Evolutionary conservation across 2,329 filamentous ascomycete species (phyloP).

Genomic region (Nemania sp.): DNA sequence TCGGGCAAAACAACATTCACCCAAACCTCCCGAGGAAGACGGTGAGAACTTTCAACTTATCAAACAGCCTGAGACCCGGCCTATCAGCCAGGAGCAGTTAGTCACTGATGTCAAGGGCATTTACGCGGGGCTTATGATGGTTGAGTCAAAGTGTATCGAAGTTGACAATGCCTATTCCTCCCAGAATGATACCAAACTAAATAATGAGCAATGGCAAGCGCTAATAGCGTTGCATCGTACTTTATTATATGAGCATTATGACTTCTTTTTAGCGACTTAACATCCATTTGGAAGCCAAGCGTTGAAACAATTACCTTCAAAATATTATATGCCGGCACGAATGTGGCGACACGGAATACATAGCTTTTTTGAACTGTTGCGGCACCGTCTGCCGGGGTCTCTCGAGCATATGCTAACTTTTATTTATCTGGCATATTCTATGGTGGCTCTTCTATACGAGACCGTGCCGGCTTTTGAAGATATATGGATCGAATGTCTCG

Average conservation of each 20-base stretch:
- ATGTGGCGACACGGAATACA: constrained; percentile 97
- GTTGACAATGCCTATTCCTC: constrained; percentile 68
- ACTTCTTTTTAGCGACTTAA: constrained; percentile 85
- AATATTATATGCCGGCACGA: constrained; percentile 88
- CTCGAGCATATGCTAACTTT: constrained; percentile 90
- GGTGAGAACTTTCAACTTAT: constrained; percentile 28
- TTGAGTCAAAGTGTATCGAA: constrained; percentile 86
- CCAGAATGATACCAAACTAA: constrained; percentile 49
- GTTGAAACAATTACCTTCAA: constrained; percentile 70
- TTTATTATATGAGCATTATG: constrained; percentile 79
- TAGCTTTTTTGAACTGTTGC: constrained; percentile 76
- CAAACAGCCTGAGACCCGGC: constrained; percentile 46
- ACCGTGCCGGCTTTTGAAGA: constrained; percentile 82
- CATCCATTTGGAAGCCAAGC: constrained; percentile 77
- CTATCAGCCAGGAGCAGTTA: constrained; percentile 78
- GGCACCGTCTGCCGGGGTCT: constrained; percentile 74
- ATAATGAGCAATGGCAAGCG: constrained; percentile 79
- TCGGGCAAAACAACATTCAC: constrained; percentile 5
- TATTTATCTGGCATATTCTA: constrained; percentile 85
- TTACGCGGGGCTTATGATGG: constrained; percentile 81
- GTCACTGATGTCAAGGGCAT: constrained; percentile 82
- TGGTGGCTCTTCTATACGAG: constrained; percentile 86
- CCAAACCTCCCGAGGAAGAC: constrained; percentile 18
- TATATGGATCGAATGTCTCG: constrained; percentile 92
- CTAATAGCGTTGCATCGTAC: constrained; percentile 82